Evolutionary conservation across 2,329 filamentous ascomycete genomes (phyloP), one percentile per base, ranked within the genome.

Genomic region (Botrytis byssoidea): DNA sequence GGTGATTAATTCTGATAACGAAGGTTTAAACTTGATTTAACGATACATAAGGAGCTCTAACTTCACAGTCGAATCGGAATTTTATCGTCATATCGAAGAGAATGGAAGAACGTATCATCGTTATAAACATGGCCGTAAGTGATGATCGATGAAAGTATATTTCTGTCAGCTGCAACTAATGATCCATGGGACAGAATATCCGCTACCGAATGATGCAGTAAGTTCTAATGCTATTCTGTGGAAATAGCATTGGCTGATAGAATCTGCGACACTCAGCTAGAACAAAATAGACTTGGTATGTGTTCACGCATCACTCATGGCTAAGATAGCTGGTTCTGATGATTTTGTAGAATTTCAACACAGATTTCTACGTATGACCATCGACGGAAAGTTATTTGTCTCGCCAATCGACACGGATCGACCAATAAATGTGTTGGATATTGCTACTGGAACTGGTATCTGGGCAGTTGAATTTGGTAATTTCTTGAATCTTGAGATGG

Each of bases 401-500:
- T 65, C 71, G 25, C 71, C 71, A 8, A 20, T 73, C 3, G 22
- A 73, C 25, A 69, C 63, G 4, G 25, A 32, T 46, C 29, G 64
- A 3, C 48, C 37, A 29, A 51, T 72, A 42, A 67, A 67, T n/a
- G 71, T 69, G 22, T 51, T 73, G 7, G 71, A 73, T 60, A 14
- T 73, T 37, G 71, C 60, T 5, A 73, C 71, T 9, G 71, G 71
- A 16, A 73, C 64, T 29, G 71, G 71, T 20, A 69, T 73, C 3
- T 73, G 71, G 71, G 71, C 64, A 8, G 37, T 73, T 25, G 64
- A 69, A 48, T 73, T 73, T 35, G 71, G 71, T 73, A 78, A 72
- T 74, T 22, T 78, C 67, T 77, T 69, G 25, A 74, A 77, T 73
- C 75, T 60, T 25, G 73, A 55, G n/a, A 55, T 29, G 18, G 25